Conservation (phyloP, 768 basidiomycete species). For the Zangia roseola region DNA sequence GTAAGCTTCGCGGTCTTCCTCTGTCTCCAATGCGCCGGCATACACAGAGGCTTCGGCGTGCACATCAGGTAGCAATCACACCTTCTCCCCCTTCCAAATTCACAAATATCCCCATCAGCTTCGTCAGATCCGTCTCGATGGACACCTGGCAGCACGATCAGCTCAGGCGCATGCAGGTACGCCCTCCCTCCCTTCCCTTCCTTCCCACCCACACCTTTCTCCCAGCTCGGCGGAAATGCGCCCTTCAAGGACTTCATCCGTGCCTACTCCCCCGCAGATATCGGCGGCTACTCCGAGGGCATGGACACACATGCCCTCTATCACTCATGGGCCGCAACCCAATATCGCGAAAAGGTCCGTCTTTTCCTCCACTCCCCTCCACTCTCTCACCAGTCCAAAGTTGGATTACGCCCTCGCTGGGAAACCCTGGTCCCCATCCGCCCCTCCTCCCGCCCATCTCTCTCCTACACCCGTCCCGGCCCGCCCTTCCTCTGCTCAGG, state of each 20-base stretch:
- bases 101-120: constrained; percentile 45
- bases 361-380: neutral
- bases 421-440: constrained; percentile 74
- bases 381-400: constrained; percentile 42
- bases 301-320: constrained; percentile 75
- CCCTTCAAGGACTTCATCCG: constrained; percentile 78
- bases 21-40: constrained; percentile 85
- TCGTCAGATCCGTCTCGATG: constrained; percentile 93
- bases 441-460: constrained; percentile 54
- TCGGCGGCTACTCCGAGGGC: constrained; percentile 66
- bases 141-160: constrained; percentile 95
- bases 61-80: constrained; percentile 74
- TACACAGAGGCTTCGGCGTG: constrained; percentile 89
- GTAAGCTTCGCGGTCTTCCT: constrained; percentile 83
- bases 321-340: constrained; percentile 90
- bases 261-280: constrained; percentile 61
- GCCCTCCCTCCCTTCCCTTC: constrained; percentile 18
- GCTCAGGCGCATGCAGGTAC: constrained; percentile 84
- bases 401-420: constrained; percentile 75
- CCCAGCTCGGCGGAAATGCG: constrained; percentile 83
- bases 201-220: constrained; percentile 8
- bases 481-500: constrained; percentile 73
- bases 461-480: constrained; percentile 42
- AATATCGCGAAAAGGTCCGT: constrained; percentile 91
- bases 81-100: neutral